Conservation (phyloP, 208 protist genomes). For the Trypanosoma theileri region DNA sequence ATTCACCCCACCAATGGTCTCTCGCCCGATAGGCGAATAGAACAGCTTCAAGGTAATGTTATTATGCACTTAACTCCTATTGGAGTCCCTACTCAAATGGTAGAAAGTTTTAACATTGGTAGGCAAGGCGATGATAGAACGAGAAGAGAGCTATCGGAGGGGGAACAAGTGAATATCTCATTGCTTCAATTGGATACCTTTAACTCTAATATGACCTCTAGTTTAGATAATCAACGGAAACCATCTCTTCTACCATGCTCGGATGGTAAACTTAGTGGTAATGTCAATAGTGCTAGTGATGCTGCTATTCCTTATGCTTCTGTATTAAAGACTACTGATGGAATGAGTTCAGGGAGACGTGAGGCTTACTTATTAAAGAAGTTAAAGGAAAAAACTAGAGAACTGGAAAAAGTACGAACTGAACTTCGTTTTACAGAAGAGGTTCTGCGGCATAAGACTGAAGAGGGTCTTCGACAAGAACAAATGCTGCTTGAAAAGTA, state of each 20-base stretch:
- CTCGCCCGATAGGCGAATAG: background rate
- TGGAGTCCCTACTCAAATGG: background rate
- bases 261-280: background rate
- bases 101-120: background rate
- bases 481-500: slow-evolving; percentile 1
- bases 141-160: background rate
- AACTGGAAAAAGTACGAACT: slow-evolving; percentile 19
- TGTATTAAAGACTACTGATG: background rate
- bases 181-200: slow-evolving; percentile 3
- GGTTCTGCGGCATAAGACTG: slow-evolving; percentile 3
- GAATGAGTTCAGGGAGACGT: background rate
- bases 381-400: slow-evolving; percentile 23
- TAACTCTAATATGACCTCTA: background rate
- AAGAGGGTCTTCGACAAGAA: slow-evolving; percentile 1
- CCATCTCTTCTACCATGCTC: background rate
- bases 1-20: background rate
- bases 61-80: slow-evolving; percentile 6
- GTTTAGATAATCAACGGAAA: background rate
- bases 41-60: background rate
- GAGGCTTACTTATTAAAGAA: slow-evolving; percentile 24
- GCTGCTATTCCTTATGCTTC: background rate
- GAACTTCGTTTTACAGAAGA: slow-evolving; percentile 21
- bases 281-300: slow-evolving; percentile 1
- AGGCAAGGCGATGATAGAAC: background rate
- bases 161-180: background rate